These are phyloP conservation scores for Fennellomyces sp. DNA, from an alignment of 371 early-diverging fungal genomes.

Conservation along the genomic window DNA sequence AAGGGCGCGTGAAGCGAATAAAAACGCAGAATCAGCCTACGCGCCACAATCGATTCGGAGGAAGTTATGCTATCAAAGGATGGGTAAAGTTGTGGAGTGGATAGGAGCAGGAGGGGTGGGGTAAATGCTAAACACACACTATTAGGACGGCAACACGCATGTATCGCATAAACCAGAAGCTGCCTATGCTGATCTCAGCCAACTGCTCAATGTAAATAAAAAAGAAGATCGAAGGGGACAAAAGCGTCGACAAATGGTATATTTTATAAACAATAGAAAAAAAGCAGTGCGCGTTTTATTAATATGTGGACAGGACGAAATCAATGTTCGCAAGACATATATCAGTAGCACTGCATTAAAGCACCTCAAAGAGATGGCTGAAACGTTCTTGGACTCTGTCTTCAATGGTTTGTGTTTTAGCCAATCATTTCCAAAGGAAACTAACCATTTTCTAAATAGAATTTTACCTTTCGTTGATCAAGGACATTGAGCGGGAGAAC, in stretches of 20 bases:
- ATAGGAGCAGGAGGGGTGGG: not conserved
- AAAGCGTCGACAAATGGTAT: conserved; percentile 36
- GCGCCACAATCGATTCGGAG: conserved; percentile 66
- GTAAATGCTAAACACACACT: not conserved
- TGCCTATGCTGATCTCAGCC: conserved; percentile 41
- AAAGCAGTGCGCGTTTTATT: not conserved
- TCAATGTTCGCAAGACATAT: conserved; percentile 21
- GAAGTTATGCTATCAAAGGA: conserved; percentile 51
- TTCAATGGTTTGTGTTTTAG: conserved; percentile 57
- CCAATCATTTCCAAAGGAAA: not conserved
- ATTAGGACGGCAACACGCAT: conserved; percentile 41
- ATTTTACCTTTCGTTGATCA: conserved; percentile 55
- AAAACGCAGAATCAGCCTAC: conserved; percentile 25
- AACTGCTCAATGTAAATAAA: conserved; percentile 50
- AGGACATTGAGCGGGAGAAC: conserved; percentile 66
- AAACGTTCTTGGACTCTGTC: conserved; percentile 52
- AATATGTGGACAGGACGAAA: conserved; percentile 21
- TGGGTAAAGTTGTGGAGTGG: conserved; percentile 32
- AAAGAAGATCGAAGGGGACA: conserved; percentile 30
- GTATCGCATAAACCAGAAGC: conserved; percentile 46
- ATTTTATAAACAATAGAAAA: not conserved
- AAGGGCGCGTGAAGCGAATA: conserved; percentile 20
- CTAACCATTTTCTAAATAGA: conserved; percentile 33
- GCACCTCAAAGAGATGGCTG: conserved; percentile 33
- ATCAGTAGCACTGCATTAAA: conserved; percentile 21